A percentile compares a stretch with the other conserved stretches of the same genome.
Evolutionary conservation across 1,284 basidiomycete genomes (phyloP).

Genomic region (Amylostereum chailletii): DNA sequence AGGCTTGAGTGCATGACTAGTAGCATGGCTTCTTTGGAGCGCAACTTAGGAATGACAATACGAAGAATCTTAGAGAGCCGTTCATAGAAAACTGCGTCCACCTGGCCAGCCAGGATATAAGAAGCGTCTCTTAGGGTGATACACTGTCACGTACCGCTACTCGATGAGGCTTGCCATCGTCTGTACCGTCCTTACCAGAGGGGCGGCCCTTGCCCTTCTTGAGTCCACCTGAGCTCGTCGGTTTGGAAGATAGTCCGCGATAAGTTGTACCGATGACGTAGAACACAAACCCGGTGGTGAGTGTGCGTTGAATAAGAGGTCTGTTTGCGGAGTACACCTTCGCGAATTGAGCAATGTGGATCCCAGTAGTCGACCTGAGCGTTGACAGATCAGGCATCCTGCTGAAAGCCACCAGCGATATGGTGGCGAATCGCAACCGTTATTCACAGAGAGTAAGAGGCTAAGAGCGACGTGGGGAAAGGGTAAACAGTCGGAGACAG

Average conservation of each 20-base stretch:
- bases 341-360: constrained; percentile 30
- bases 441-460: too few species aligned
- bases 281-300: constrained; percentile 56
- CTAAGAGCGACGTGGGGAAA: too few species aligned
- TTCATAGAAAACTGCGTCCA: constrained; percentile 87
- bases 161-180: constrained; percentile 36
- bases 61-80: constrained; percentile 71
- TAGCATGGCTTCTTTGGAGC: constrained; percentile 82
- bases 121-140: constrained; percentile 1
- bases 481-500: too few species aligned
- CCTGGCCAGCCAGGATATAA: constrained; percentile 32
- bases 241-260: constrained; percentile 36
- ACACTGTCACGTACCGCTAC: constrained; percentile 49
- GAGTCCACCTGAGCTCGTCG: constrained; percentile 14
- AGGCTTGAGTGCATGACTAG: constrained; percentile 84
- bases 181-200: constrained; percentile 17
- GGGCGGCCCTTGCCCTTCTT: constrained; percentile 31
- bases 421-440: too few species aligned
- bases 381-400: constrained; percentile 21
- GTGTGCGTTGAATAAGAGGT: constrained; percentile 57
- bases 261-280: constrained; percentile 59
- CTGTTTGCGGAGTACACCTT: constrained; percentile 53
- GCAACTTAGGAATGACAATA: constrained; percentile 84
- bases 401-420: too few species aligned
- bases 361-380: constrained; percentile 14